These are phyloP conservation scores for Saturnispora ahearnii DNA, from an alignment of 805 yeast species.

Conservation along the genomic window DNA sequence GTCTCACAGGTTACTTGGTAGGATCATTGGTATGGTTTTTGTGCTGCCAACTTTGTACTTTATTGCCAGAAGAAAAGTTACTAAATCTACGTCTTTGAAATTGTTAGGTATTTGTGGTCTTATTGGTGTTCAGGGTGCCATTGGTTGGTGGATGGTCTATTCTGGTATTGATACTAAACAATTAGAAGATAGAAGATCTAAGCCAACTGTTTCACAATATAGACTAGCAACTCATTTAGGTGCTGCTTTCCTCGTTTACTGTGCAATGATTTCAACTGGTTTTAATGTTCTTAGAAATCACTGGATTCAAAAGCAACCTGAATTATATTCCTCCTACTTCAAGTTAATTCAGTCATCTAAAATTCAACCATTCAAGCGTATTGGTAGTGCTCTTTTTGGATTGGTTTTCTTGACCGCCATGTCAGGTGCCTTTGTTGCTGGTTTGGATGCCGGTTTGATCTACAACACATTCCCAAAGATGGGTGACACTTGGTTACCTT, in stretches of 20 bases:
- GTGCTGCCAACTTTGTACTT: slow-evolving; percentile 82
- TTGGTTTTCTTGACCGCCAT: slow-evolving; percentile 84
- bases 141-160: slow-evolving; percentile 99
- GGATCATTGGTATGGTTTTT: slow-evolving; percentile 78
- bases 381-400: slow-evolving; percentile 48
- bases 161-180: slow-evolving; percentile 84
- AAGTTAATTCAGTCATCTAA: slow-evolving; percentile 54
- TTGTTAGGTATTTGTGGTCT: slow-evolving; percentile 65
- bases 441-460: slow-evolving; percentile 93
- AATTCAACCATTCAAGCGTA: slow-evolving; percentile 46
- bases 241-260: slow-evolving; percentile 80
- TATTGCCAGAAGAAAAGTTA: slow-evolving; percentile 54
- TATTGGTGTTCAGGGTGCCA: slow-evolving; percentile 87
- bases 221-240: slow-evolving; percentile 90
- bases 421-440: slow-evolving; percentile 98
- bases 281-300: slow-evolving; percentile 71
- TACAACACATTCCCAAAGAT: slow-evolving; percentile 94
- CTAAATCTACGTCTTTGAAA: slow-evolving; percentile 56
- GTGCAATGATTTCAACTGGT: slow-evolving; percentile 88
- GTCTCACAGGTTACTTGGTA: slow-evolving; percentile 90
- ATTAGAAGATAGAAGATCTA: slow-evolving; percentile 69
- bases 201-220: slow-evolving; percentile 97
- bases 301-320: slow-evolving; percentile 59
- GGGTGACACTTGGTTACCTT: slow-evolving; percentile 81
- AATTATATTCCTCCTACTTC: slow-evolving; percentile 43